Base-by-base conservation (phyloP, 2,329 filamentous ascomycete species). In the Xylariaceae sp. region DNA sequence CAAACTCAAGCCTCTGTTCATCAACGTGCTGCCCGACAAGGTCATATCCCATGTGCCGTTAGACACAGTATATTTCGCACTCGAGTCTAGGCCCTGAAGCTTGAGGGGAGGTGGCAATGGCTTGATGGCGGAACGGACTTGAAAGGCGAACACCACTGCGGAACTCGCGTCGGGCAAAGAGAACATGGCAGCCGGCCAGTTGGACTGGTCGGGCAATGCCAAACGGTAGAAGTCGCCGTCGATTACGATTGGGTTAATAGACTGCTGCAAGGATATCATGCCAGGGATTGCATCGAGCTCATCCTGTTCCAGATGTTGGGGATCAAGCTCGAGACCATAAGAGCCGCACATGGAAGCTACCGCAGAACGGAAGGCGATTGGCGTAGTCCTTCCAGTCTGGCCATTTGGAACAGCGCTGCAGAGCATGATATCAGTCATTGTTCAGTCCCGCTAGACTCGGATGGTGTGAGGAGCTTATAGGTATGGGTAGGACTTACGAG, bases 281-380 rank as follows among this genome's bases (percentile, higher is more conserved):
- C 54, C 65, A 0, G 80, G 79, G 1, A 85, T 67, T 22, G 67
- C 64, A 0, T 63, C 67, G 35, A 63, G 66, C n/a, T 84, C 80
- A 11, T 72, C 71, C 0, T 64, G 64, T 0, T 61, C 60, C 4
- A 81, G 69, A 7, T 73, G 65, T 0, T 62, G 63, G 0, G 80
- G 81, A 52, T 83, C 70, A 7, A 85, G 68, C 55, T 85, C 80
- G 9, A 84, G 69, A 0, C 81, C 81, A 49, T 84, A 84, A 0
- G 77, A 81, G 29, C 80, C 80, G 41, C 81, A 81, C 80, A 83
- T 83, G 66, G 83, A 78, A 4, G 81, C 81, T 0, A 84, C 80
- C 41, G 83, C 79, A 0, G 75, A 78, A 26, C 81, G 77, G 64
- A 84, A 83, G 1, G 60, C 58, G 11, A 84, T 67, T 0, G 79